phyloP scores from a whole-genome alignment of 2,329 filamentous ascomycete species.

The Epichloe typhina region DNA sequence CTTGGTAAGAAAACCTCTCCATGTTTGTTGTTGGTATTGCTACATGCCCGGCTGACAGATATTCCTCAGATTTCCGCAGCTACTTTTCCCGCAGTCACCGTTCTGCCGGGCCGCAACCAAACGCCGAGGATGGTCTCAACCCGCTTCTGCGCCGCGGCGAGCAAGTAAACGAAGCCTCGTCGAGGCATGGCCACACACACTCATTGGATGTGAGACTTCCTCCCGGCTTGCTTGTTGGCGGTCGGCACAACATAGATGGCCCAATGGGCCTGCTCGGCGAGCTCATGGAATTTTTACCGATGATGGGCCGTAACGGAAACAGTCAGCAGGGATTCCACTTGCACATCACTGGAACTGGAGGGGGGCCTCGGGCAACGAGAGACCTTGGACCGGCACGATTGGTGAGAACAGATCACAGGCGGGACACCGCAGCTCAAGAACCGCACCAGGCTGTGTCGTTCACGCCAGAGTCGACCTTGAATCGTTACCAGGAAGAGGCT shows the following conservation, averaged over 20 bases:
- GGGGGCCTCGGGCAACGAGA: conserved; percentile 34
- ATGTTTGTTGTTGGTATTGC: background rate
- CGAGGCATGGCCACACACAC: conserved; percentile 35
- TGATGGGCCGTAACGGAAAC: conserved; percentile 28
- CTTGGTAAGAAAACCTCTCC: conserved; percentile 25
- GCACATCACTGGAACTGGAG: conserved; percentile 39
- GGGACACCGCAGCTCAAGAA: conserved; percentile 37
- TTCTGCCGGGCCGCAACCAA: conserved; percentile 37
- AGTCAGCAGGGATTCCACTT: conserved; percentile 44
- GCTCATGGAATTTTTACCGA: conserved; percentile 40
- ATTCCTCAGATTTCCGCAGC: conserved; percentile 30
- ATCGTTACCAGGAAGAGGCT: conserved; percentile 82
- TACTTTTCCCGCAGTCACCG: conserved; percentile 40
- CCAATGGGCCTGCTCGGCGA: conserved; percentile 43
- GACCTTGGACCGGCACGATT: conserved; percentile 33
- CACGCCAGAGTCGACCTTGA: conserved; percentile 53
- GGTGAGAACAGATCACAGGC: conserved; percentile 33
- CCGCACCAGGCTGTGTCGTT: conserved; percentile 69
- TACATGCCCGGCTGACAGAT: background rate
- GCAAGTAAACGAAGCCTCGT: conserved; percentile 29
- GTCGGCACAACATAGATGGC: conserved; percentile 29
- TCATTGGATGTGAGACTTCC: conserved; percentile 41
- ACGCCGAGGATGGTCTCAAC: conserved; percentile 70
- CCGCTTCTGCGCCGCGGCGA: conserved; percentile 62
- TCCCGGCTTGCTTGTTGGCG: conserved; percentile 28